These are phyloP conservation scores for Pinus taeda DNA, from an alignment of 75 land plant genomes.

Conservation along the genomic window DNA sequence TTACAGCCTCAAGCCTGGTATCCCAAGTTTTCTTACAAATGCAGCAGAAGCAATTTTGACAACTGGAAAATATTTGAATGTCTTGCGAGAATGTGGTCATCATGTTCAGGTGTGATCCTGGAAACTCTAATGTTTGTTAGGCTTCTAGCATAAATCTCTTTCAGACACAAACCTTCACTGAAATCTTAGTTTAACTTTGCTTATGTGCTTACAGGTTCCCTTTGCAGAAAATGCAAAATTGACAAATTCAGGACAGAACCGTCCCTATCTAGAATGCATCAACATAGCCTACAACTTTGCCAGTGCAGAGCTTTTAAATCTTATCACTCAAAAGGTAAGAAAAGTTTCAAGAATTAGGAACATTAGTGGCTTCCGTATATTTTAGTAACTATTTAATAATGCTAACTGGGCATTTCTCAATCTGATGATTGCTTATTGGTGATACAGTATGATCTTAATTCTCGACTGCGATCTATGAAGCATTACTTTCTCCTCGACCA, in stretches of 20 bases:
- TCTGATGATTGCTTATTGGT: constrained; percentile 5
- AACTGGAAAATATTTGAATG: constrained; percentile 96
- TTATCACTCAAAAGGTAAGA: constrained; percentile 74
- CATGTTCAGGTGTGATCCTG: constrained; percentile 63
- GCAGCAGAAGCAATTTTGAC: constrained; percentile 85
- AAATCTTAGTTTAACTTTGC: not conserved
- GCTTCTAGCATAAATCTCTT: not conserved
- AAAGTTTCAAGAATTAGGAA: constrained; percentile 1
- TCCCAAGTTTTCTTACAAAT: constrained; percentile 84
- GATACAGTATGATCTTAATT: constrained; percentile 83
- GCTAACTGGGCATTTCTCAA: not conserved
- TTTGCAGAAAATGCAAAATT: constrained; percentile 64
- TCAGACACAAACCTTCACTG: not conserved
- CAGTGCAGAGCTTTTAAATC: constrained; percentile 83
- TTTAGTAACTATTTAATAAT: not conserved
- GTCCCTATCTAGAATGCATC: constrained; percentile 81
- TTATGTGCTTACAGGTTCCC: constrained; percentile 52
- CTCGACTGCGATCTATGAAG: constrained; percentile 85
- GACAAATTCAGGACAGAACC: constrained; percentile 62
- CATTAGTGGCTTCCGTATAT: not conserved
- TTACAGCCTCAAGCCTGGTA: constrained; percentile 90
- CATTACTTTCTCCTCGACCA: constrained; percentile 93
- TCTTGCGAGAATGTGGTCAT: constrained; percentile 97
- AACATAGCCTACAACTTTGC: constrained; percentile 94
- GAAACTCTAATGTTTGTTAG: not conserved